Evolutionary conservation across 257 asterid species (phyloP).

Genomic region (Petunia axillaris): DNA sequence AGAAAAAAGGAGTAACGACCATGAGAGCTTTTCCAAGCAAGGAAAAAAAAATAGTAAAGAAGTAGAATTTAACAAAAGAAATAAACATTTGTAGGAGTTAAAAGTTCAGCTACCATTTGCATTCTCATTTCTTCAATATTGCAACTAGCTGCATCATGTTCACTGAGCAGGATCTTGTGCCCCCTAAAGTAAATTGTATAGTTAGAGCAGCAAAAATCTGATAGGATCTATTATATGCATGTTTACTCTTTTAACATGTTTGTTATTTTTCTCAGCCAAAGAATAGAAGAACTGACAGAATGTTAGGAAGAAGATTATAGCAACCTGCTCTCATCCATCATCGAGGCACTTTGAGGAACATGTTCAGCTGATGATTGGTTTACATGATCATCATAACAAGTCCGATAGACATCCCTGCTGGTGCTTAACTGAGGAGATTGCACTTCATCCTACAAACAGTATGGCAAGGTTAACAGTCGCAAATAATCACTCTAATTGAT

Average conservation of each 20-base stretch:
- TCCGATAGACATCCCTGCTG: constrained; percentile 45
- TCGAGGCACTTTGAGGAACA: constrained; percentile 46
- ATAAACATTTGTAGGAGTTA: constrained; percentile 29
- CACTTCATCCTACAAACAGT: constrained; percentile 54
- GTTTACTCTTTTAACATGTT: neutral
- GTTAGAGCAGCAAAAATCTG: constrained; percentile 16
- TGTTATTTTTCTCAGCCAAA: neutral
- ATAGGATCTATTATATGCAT: neutral
- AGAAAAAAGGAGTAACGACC: constrained; percentile 21
- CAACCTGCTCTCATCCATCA: constrained; percentile 58
- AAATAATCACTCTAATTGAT: too few relatives aligned
- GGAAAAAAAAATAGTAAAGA: constrained; percentile 14
- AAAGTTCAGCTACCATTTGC: constrained; percentile 45
- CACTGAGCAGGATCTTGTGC: constrained; percentile 47
- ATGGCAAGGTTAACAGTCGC: neutral
- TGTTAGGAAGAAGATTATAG: constrained; percentile 11
- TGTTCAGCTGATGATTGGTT: constrained; percentile 45
- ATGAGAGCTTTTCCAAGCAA: constrained; percentile 26
- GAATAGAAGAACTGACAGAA: constrained; percentile 10
- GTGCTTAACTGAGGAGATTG: constrained; percentile 46
- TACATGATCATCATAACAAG: constrained; percentile 50
- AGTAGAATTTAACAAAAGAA: constrained; percentile 19
- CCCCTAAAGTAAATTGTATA: constrained; percentile 43
- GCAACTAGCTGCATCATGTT: constrained; percentile 47
- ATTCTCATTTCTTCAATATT: constrained; percentile 47